Conservation (phyloP, 2,329 filamentous ascomycete species). For the Fusarium armeniacum region DNA sequence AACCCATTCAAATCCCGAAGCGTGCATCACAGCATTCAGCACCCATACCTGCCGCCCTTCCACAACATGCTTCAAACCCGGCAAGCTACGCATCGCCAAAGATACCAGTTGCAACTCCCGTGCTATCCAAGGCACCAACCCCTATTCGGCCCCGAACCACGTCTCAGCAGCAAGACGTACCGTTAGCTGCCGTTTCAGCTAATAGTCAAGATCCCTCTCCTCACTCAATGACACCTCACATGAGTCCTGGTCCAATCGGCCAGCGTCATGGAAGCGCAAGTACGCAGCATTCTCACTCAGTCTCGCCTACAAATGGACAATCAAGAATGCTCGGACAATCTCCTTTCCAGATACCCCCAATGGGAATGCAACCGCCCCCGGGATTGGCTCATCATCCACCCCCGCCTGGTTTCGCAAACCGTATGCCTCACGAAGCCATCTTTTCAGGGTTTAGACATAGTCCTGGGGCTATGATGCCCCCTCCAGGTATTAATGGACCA, state of each 20-base stretch:
- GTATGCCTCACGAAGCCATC: constrained; percentile 67
- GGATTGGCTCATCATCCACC: constrained; percentile 56
- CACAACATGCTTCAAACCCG: constrained; percentile 71
- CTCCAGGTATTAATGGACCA: constrained; percentile 65
- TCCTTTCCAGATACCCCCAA: constrained; percentile 66
- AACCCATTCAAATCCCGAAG: constrained; percentile 57
- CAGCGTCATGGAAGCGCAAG: constrained; percentile 73
- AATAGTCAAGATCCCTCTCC: constrained; percentile 71
- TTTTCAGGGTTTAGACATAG: constrained; percentile 64
- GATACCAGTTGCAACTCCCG: constrained; percentile 82
- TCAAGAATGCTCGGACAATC: constrained; percentile 56
- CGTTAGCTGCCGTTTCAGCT: constrained; percentile 62
- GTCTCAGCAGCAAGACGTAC: constrained; percentile 85
- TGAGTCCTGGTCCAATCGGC: constrained; percentile 74
- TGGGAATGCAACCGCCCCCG: constrained; percentile 66
- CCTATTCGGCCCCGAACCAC: constrained; percentile 81
- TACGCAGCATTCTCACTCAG: constrained; percentile 55
- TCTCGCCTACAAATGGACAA: constrained; percentile 69
- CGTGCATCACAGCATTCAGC: constrained; percentile 56
- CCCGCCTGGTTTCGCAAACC: constrained; percentile 68
- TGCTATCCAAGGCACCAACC: constrained; percentile 84
- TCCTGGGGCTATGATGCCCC: constrained; percentile 63
- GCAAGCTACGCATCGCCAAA: constrained; percentile 81
- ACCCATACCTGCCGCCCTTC: constrained; percentile 64
- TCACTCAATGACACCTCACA: constrained; percentile 74